Evolutionary conservation across 202 grass and related monocot species (phyloP).

Genomic region (Saccharum hybrid): DNA sequence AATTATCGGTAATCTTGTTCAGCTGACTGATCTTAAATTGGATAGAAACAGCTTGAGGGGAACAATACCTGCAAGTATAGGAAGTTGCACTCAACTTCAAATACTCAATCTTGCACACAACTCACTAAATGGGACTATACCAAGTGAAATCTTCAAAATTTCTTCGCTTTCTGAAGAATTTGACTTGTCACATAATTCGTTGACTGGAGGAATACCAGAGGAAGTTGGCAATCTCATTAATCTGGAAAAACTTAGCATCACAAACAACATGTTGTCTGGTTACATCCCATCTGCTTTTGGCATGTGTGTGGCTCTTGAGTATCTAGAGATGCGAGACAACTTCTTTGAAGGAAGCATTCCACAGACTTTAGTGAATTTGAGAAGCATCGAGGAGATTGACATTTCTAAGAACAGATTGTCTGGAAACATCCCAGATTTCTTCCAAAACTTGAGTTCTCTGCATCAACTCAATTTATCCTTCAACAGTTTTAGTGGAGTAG

Average conservation of each 20-base stretch:
- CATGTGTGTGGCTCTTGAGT: constrained; percentile 38
- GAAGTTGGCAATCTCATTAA: too few relatives aligned
- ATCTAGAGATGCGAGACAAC: constrained; percentile 55
- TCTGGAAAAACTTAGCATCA: constrained; percentile 33
- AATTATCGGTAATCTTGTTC: too few relatives aligned
- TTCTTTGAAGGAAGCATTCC: constrained; percentile 54
- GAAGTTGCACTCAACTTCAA: too few relatives aligned
- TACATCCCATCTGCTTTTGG: constrained; percentile 47
- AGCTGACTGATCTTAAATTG: too few relatives aligned
- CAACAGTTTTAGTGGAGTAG: constrained; percentile 53
- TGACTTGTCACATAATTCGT: too few relatives aligned
- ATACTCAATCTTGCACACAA: too few relatives aligned
- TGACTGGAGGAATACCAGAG: too few relatives aligned
- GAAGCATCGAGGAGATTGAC: constrained; percentile 46
- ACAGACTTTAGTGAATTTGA: neutral
- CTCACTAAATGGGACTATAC: too few relatives aligned
- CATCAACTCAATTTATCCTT: constrained; percentile 59
- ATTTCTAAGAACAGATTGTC: constrained; percentile 58
- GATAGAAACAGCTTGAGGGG: too few relatives aligned
- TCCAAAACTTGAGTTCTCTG: constrained; percentile 26
- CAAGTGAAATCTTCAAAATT: too few relatives aligned
- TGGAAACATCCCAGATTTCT: constrained; percentile 49
- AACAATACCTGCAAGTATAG: too few relatives aligned
- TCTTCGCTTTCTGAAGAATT: too few relatives aligned
- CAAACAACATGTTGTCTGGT: constrained; percentile 52